A percentile compares a stretch with the other conserved stretches of the same genome.
phyloP scores from a whole-genome alignment of 192 early-diverging fungal genomes.

The Coemansia sp. region DNA sequence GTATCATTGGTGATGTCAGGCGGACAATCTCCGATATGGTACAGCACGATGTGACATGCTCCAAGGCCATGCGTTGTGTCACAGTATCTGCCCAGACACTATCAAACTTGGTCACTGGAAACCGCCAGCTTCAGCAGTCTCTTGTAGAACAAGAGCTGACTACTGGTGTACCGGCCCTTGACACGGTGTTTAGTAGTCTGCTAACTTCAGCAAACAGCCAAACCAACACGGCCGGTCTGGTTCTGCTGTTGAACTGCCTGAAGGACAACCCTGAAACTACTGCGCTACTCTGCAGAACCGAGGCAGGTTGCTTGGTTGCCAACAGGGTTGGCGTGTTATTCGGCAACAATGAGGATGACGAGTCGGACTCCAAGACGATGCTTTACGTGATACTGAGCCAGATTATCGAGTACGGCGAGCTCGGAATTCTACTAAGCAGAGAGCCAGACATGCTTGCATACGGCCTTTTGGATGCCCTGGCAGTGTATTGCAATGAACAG shows the following conservation, averaged over 20 bases:
- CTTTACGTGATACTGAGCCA: constrained; percentile 25
- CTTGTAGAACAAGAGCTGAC: constrained; percentile 25
- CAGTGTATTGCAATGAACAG: constrained; percentile 40
- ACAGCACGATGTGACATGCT: constrained; percentile 11
- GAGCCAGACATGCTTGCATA: constrained; percentile 3
- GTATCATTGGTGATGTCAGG: constrained; percentile 7
- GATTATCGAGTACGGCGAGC: constrained; percentile 12
- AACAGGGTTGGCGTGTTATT: constrained; percentile 30
- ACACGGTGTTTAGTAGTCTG: constrained; percentile 19
- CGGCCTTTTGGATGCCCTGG: constrained; percentile 31
- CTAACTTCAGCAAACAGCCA: constrained; percentile 22
- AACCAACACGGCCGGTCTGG: constrained; percentile 25
- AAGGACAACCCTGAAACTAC: constrained; percentile 7
- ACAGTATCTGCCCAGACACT: constrained; percentile 31
- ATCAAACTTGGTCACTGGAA: constrained; percentile 33
- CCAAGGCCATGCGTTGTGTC: constrained; percentile 19
- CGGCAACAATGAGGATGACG: constrained; percentile 31
- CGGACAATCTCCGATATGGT: constrained; percentile 1
- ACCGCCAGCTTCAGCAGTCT: constrained; percentile 9
- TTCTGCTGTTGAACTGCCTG: constrained; percentile 40
- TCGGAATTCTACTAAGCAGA: constrained; percentile 7
- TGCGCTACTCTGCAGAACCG: constrained; percentile 10
- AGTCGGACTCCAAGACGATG: constrained; percentile 27
- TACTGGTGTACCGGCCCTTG: not conserved
- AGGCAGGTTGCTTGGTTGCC: constrained; percentile 18